Percentiles rank a stretch among this genome's conserved stretches.
Evolutionary conservation across 805 yeast species (phyloP).

Genomic region (Clavispora vitiphila): DNA sequence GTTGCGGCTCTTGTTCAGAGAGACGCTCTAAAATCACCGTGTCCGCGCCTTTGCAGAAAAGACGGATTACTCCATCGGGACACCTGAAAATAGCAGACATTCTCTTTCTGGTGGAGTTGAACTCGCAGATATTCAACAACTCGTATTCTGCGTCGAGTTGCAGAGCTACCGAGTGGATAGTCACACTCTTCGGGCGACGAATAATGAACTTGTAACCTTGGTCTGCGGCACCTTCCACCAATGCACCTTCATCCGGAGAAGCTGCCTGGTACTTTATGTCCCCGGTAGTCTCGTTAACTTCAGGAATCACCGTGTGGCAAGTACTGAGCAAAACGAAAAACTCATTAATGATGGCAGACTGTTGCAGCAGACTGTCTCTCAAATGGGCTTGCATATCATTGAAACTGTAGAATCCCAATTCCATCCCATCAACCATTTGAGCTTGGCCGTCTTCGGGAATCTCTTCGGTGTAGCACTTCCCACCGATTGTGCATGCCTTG

Average conservation of each 20-base stretch:
- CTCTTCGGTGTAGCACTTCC: conserved; percentile 77
- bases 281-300: conserved; percentile 52
- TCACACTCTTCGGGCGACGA: conserved; percentile 79
- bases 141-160: conserved; percentile 57
- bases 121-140: conserved; percentile 86
- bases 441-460: conserved; percentile 89
- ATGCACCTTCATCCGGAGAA: conserved; percentile 98
- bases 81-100: conserved; percentile 94
- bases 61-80: conserved; percentile 86
- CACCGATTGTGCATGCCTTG: conserved; percentile 89
- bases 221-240: conserved; percentile 92
- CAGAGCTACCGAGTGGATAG: conserved; percentile 51
- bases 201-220: conserved; percentile 80
- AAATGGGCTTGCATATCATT: conserved; percentile 52
- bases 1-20: conserved; percentile 52
- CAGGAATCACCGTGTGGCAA: conserved; percentile 98
- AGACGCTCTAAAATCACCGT: conserved; percentile 89
- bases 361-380: conserved; percentile 41
- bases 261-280: conserved; percentile 93
- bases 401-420: conserved; percentile 72
- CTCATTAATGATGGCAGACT: conserved; percentile 53
- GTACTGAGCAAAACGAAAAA: conserved; percentile 82
- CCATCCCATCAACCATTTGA: conserved; percentile 68
- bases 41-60: conserved; percentile 97
- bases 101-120: conserved; percentile 94